Conservation (phyloP, 768 basidiomycete genomes). For the Leccinum aurantiacum region DNA sequence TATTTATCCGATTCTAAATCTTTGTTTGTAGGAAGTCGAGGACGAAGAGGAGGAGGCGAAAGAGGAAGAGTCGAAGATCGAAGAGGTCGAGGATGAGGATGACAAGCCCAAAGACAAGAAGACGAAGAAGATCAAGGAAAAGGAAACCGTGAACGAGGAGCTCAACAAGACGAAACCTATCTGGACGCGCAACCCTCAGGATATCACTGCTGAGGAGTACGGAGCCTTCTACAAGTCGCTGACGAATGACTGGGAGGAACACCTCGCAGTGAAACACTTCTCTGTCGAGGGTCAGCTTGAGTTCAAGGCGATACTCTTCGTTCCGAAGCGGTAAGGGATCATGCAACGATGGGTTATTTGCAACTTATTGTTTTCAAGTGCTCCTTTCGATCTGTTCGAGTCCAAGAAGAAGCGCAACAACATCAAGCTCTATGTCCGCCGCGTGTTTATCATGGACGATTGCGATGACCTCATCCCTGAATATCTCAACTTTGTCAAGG, state of each 20-base stretch:
- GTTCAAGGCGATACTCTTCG: slow-evolving; percentile 98
- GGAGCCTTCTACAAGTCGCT: slow-evolving; percentile 98
- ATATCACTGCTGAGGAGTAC: slow-evolving; percentile 94
- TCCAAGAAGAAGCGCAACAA: slow-evolving; percentile 99
- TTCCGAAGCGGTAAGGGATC: slow-evolving; percentile 83
- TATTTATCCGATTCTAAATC: slow-evolving; percentile 2
- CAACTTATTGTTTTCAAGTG: slow-evolving; percentile 45
- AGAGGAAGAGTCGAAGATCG: slow-evolving; percentile 75
- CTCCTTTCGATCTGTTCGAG: slow-evolving; percentile 99
- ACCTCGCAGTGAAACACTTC: slow-evolving; percentile 99
- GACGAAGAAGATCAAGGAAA: slow-evolving; percentile 93
- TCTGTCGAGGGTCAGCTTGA: slow-evolving; percentile 99
- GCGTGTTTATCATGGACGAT: slow-evolving; percentile 99
- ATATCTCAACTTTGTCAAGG: slow-evolving; percentile 99
- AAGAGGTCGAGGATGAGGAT: slow-evolving; percentile 82
- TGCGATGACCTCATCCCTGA: slow-evolving; percentile 99
- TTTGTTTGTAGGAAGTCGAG: slow-evolving; percentile 68
- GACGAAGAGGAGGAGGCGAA: slow-evolving; percentile 75
- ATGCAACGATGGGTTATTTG: neutral
- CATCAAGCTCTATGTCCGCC: slow-evolving; percentile 99
- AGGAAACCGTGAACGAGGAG: slow-evolving; percentile 87
- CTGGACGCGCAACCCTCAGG: slow-evolving; percentile 97
- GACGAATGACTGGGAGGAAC: slow-evolving; percentile 99
- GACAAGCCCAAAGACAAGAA: slow-evolving; percentile 88
- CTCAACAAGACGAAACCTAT: slow-evolving; percentile 99